Percentiles rank a stretch among this genome's conserved stretches.
Conservation (phyloP, 2,329 filamentous ascomycete species). For the Beauveria scarabaeidicola region DNA sequence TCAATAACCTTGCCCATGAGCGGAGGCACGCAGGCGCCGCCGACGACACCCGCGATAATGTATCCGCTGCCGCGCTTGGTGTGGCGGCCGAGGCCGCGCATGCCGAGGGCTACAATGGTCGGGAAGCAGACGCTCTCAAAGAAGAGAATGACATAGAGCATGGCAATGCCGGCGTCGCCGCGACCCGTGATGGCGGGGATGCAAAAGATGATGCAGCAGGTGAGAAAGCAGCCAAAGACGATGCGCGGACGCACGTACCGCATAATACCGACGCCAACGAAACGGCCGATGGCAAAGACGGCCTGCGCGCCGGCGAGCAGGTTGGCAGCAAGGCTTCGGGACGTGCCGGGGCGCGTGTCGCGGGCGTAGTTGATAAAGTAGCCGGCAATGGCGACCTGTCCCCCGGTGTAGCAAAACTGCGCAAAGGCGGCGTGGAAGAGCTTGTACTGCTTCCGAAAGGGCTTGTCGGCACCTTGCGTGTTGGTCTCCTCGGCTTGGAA, state of each 20-base stretch:
- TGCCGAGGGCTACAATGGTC: constrained; percentile 69
- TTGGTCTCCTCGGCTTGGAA: constrained; percentile 48
- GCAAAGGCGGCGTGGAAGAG: constrained; percentile 68
- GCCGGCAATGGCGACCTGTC: constrained; percentile 56
- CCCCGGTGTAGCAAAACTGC: constrained; percentile 72
- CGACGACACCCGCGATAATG: constrained; percentile 59
- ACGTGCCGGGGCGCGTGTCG: constrained; percentile 47
- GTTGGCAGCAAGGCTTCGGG: constrained; percentile 47
- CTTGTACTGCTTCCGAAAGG: constrained; percentile 62
- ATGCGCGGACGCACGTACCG: constrained; percentile 55
- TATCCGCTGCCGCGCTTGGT: constrained; percentile 69
- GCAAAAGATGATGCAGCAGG: constrained; percentile 55
- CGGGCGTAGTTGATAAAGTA: constrained; percentile 70
- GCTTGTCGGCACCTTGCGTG: constrained; percentile 48
- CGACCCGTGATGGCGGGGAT: constrained; percentile 38
- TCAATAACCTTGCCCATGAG: constrained; percentile 63
- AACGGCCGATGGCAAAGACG: constrained; percentile 63
- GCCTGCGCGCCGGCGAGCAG: constrained; percentile 69
- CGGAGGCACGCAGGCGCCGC: constrained; percentile 66
- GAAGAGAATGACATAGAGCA: constrained; percentile 65
- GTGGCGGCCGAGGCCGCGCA: constrained; percentile 66
- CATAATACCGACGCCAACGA: constrained; percentile 60
- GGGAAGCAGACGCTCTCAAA: constrained; percentile 78
- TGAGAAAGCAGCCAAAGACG: constrained; percentile 60
- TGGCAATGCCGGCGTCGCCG: constrained; percentile 42